Evolutionary conservation across 805 yeast species (phyloP).

Genomic region (Yamadazyma tumulicola): DNA sequence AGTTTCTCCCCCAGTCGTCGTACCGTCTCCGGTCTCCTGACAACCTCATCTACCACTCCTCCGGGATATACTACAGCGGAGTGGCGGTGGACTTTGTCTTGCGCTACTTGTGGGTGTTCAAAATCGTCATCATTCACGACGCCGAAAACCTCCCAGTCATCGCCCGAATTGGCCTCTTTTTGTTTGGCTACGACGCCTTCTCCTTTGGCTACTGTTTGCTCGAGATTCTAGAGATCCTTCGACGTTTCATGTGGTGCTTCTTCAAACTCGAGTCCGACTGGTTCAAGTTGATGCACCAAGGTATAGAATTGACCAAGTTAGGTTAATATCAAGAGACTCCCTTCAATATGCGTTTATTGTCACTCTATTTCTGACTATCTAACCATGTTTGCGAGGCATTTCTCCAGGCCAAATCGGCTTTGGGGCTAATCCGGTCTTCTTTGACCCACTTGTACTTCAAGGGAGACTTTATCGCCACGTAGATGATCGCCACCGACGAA

Average conservation of each 20-base stretch:
- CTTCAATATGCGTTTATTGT: not conserved
- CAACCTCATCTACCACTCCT: constrained; percentile 9
- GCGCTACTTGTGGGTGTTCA: constrained; percentile 75
- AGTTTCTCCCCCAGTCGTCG: constrained; percentile 6
- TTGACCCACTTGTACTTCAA: constrained; percentile 38
- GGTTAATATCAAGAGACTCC: constrained; percentile 5
- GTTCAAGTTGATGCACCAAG: constrained; percentile 21
- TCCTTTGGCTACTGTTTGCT: constrained; percentile 61
- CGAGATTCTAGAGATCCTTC: constrained; percentile 69
- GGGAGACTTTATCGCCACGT: constrained; percentile 39
- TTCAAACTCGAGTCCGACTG: constrained; percentile 81
- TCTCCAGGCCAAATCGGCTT: constrained; percentile 48
- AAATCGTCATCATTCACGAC: constrained; percentile 38
- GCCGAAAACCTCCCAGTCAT: constrained; percentile 16
- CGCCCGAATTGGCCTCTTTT: constrained; percentile 21
- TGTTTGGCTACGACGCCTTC: constrained; percentile 37
- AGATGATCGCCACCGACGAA: constrained; percentile 38
- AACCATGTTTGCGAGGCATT: constrained; percentile 44
- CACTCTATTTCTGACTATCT: constrained; percentile 18
- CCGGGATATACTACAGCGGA: constrained; percentile 50
- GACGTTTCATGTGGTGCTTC: constrained; percentile 90
- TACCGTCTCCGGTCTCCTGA: constrained; percentile 19
- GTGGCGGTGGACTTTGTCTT: constrained; percentile 58
- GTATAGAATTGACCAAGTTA: constrained; percentile 8
- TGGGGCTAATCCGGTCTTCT: constrained; percentile 43